Percentiles rank a stretch among this genome's conserved stretches.
These are phyloP conservation scores for Pseudoneurospora amorphoporcata DNA, from an alignment of 495 filamentous ascomycete genomes.

Conservation along the genomic window DNA sequence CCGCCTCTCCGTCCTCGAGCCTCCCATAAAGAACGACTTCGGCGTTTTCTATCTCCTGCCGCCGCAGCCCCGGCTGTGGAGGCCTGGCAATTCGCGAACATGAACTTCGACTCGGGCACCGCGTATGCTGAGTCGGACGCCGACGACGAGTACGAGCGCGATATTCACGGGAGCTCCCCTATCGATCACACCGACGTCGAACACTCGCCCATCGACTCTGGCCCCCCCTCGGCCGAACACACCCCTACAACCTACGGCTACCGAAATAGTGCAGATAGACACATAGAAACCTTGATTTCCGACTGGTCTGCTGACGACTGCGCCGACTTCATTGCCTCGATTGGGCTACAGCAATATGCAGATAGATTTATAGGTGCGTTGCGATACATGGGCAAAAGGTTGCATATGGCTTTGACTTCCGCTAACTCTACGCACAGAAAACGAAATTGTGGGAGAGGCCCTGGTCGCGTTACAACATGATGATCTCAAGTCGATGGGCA, in stretches of 20 bases:
- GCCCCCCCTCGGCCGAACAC: conserved; percentile 68
- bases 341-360: conserved; percentile 77
- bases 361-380: conserved; percentile 60
- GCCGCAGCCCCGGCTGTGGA: conserved; percentile 16
- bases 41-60: not conserved
- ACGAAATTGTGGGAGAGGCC: conserved; percentile 87
- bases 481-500: conserved; percentile 88
- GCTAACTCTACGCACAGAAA: conserved; percentile 50
- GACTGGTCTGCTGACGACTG: conserved; percentile 87
- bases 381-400: conserved; percentile 1
- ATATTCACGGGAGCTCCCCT: conserved; percentile 61
- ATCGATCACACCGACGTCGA: conserved; percentile 68
- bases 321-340: conserved; percentile 68
- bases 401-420: not conserved
- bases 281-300: conserved; percentile 69
- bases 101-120: conserved; percentile 49
- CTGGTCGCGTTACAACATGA: conserved; percentile 82
- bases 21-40: not conserved
- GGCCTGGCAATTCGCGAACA: conserved; percentile 24
- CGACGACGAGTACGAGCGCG: conserved; percentile 89
- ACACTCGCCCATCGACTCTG: conserved; percentile 69
- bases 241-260: conserved; percentile 84
- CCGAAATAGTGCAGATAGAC: conserved; percentile 52
- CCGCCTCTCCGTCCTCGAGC: not conserved
- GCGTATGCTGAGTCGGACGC: conserved; percentile 80